Evolutionary conservation across 306 rosid species (phyloP).

Genomic region (Mimosa pudica): DNA sequence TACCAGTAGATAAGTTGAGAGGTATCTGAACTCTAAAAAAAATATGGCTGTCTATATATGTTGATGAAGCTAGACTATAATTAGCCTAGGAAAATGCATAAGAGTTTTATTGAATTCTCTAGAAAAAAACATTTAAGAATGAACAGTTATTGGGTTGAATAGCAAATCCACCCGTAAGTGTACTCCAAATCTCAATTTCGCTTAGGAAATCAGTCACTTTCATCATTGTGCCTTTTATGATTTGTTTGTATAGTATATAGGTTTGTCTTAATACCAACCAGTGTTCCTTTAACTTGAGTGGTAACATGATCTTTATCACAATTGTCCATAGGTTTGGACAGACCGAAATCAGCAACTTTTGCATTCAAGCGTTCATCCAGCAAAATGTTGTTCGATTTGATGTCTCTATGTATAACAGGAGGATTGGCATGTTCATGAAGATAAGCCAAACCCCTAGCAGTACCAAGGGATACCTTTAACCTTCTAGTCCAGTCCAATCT

Average conservation of each 20-base stretch:
- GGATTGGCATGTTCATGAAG: conserved; percentile 59
- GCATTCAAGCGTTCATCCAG: conserved; percentile 45
- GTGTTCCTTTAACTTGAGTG: conserved; percentile 61
- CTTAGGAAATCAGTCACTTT: not conserved
- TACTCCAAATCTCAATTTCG: no score
- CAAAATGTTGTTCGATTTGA: conserved; percentile 54
- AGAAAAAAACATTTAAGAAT: no score
- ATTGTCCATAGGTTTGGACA: conserved; percentile 49
- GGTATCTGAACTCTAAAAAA: no score
- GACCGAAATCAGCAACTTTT: conserved; percentile 61
- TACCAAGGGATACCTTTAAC: conserved; percentile 43
- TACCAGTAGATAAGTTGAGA: no score
- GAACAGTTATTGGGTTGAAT: no score
- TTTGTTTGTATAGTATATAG: not conserved
- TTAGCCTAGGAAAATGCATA: no score
- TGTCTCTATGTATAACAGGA: conserved; percentile 57
- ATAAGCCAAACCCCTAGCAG: conserved; percentile 55
- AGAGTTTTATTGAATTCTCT: no score
- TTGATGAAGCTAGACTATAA: no score
- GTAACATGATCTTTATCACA: conserved; percentile 39
- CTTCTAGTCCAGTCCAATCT: conserved; percentile 54
- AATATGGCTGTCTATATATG: no score
- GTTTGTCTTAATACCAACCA: conserved; percentile 38
- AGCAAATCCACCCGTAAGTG: no score
- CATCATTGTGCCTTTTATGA: not conserved